Percentiles rank a stretch among this genome's conserved stretches.
Evolutionary conservation across 1,284 basidiomycete species (phyloP).

Genomic region (Tranzscheliella williamsii): DNA sequence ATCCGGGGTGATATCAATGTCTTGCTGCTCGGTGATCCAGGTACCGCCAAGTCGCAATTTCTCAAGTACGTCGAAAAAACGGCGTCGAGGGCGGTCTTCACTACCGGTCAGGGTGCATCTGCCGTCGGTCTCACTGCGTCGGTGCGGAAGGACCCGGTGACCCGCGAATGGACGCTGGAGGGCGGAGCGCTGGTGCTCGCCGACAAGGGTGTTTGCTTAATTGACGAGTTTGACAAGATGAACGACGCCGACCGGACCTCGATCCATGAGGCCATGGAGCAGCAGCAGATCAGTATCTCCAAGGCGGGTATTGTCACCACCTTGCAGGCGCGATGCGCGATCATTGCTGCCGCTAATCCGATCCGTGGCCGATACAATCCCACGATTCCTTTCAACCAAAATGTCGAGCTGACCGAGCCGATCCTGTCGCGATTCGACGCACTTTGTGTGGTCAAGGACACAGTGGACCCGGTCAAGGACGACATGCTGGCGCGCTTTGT

Average conservation of each 20-base stretch:
- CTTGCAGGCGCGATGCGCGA: slow-evolving; percentile 93
- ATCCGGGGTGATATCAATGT: slow-evolving; percentile 98
- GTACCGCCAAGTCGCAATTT: slow-evolving; percentile 98
- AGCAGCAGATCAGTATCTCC: slow-evolving; percentile 98
- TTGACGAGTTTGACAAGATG: slow-evolving; percentile 99
- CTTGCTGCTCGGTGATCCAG: slow-evolving; percentile 91
- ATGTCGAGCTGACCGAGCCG: slow-evolving; percentile 97
- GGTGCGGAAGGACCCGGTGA: slow-evolving; percentile 95
- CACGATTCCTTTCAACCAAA: slow-evolving; percentile 80
- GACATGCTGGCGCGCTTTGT: slow-evolving; percentile 96
- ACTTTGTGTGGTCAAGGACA: slow-evolving; percentile 96
- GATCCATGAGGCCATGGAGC: slow-evolving; percentile 99
- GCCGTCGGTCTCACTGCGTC: slow-evolving; percentile 98
- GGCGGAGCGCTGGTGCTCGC: slow-evolving; percentile 95
- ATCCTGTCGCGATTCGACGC: slow-evolving; percentile 99
- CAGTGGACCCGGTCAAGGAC: slow-evolving; percentile 93
- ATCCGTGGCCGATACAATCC: slow-evolving; percentile 70
- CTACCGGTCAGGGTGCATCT: slow-evolving; percentile 95
- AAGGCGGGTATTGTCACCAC: slow-evolving; percentile 98
- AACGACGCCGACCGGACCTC: slow-evolving; percentile 87
- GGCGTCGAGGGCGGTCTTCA: slow-evolving; percentile 92
- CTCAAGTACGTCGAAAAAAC: slow-evolving; percentile 99
- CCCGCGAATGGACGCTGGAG: slow-evolving; percentile 97
- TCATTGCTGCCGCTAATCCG: slow-evolving; percentile 96
- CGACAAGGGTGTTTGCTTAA: slow-evolving; percentile 97